Percentiles rank a stretch among this genome's conserved stretches.
phyloP scores from a whole-genome alignment of 2,329 filamentous ascomycete species.

The Cytospora leucostoma region DNA sequence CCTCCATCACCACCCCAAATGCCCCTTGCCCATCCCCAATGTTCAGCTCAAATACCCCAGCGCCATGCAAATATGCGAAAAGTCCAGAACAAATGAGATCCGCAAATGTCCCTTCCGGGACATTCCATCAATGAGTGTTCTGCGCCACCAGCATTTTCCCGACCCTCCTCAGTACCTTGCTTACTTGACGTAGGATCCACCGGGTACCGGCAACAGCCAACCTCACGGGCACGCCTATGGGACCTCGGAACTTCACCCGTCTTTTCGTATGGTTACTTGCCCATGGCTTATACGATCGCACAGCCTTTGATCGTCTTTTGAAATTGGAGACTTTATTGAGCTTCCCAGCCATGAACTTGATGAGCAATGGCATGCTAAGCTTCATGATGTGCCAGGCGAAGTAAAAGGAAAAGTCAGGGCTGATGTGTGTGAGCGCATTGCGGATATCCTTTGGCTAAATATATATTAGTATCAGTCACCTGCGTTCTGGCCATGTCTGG shows the following conservation, averaged over 20 bases:
- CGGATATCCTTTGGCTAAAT: neutral
- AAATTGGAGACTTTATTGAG: neutral
- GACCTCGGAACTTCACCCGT: neutral
- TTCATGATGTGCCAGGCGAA: neutral
- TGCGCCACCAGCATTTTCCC: neutral
- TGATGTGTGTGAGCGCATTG: neutral
- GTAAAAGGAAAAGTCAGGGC: neutral
- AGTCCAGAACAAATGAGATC: no score
- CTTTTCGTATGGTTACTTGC: neutral
- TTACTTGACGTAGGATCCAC: neutral
- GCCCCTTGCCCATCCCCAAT: no score
- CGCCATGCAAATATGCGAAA: no score
- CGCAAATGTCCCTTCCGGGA: neutral
- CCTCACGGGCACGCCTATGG: neutral
- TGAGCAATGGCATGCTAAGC: neutral
- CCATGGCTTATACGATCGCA: neutral
- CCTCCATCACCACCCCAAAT: no score
- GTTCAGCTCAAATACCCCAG: no score
- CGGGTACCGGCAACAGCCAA: neutral
- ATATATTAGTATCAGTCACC: neutral
- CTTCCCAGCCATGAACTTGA: neutral
- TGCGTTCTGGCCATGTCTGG: neutral
- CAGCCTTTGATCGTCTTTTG: neutral
- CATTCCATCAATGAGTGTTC: neutral
- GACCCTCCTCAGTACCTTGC: neutral